Evolutionary conservation across 1,284 basidiomycete genomes (phyloP).

Genomic region (Tylopilus orsonianus): DNA sequence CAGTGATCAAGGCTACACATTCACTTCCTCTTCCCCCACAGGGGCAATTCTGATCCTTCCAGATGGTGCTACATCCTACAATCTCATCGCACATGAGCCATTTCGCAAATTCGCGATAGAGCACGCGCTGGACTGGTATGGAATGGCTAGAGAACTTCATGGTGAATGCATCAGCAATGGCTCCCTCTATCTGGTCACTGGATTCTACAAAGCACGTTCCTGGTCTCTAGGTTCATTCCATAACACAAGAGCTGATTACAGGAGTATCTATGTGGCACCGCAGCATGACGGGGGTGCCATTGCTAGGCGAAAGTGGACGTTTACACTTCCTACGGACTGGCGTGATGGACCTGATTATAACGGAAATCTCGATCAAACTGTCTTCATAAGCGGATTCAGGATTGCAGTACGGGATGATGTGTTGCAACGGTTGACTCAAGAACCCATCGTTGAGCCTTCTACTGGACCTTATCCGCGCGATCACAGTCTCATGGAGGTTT

Average conservation of each 20-base stretch:
- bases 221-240: conserved; percentile 12
- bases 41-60: background rate
- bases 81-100: background rate
- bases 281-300: background rate
- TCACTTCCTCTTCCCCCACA: background rate
- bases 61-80: background rate
- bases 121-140: background rate
- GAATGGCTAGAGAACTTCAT: background rate
- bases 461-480: background rate
- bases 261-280: background rate
- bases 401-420: conserved; percentile 8
- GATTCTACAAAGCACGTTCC: conserved; percentile 8
- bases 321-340: background rate
- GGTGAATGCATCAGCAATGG: background rate
- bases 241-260: background rate
- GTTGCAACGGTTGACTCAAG: background rate
- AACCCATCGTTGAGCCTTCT: background rate
- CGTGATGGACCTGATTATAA: background rate
- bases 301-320: background rate
- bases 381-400: conserved; percentile 13
- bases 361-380: conserved; percentile 6
- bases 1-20: background rate
- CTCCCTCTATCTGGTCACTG: conserved; percentile 16
- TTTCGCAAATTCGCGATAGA: background rate
- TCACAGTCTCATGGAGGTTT: background rate